These are phyloP conservation scores for Sphaerobolus stellatus DNA, from an alignment of 1,284 basidiomycete genomes.

Conservation along the genomic window DNA sequence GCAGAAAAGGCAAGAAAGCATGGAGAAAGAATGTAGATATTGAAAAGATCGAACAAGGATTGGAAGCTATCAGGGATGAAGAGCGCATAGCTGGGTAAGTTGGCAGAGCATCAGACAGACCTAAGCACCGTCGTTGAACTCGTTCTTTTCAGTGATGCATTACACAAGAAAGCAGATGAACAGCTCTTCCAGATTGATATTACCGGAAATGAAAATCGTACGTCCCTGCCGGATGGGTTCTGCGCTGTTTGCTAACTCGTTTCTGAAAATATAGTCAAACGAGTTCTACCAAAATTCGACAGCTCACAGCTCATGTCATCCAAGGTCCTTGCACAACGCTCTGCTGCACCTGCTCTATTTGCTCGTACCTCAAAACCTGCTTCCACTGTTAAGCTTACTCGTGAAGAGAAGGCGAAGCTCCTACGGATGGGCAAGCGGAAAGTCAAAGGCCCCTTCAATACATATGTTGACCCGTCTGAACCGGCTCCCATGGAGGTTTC, in stretches of 20 bases:
- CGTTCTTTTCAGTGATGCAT: constrained; percentile 43
- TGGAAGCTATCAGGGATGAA: constrained; percentile 75
- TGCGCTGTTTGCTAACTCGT: constrained; percentile 1
- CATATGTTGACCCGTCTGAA: constrained; percentile 63
- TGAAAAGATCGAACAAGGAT: constrained; percentile 66
- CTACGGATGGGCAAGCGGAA: constrained; percentile 71
- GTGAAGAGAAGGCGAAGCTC: constrained; percentile 73
- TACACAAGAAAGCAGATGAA: constrained; percentile 65
- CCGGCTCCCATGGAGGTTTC: constrained; percentile 61
- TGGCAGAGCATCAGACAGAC: background rate
- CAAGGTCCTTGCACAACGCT: constrained; percentile 81
- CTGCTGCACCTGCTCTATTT: constrained; percentile 79
- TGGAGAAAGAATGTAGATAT: constrained; percentile 94
- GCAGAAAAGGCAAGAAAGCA: constrained; percentile 85
- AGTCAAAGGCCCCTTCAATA: constrained; percentile 67
- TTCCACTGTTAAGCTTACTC: constrained; percentile 38
- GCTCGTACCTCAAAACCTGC: constrained; percentile 47
- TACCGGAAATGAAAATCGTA: constrained; percentile 75
- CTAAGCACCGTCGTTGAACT: background rate
- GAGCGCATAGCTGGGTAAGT: constrained; percentile 76
- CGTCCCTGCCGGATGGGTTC: constrained; percentile 21
- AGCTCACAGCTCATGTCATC: constrained; percentile 65
- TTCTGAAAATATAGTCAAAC: constrained; percentile 47
- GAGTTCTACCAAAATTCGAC: constrained; percentile 54
- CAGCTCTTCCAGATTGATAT: constrained; percentile 81